Evolutionary conservation across 2,329 filamentous ascomycete genomes (phyloP).

Genomic region (Hirsutella thompsonii): DNA sequence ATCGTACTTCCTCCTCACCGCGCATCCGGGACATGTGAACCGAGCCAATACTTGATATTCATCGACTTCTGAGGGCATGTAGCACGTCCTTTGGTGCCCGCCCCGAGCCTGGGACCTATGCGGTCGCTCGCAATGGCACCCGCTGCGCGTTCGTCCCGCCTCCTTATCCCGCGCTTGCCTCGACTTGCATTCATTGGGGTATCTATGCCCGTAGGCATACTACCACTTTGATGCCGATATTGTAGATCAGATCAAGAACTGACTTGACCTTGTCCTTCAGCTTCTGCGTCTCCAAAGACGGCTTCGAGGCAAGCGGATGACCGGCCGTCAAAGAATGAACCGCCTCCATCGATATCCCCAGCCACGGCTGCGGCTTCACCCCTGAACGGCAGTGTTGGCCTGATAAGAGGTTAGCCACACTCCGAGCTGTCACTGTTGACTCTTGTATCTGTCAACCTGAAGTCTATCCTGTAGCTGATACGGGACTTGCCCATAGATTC

Average conservation of each 20-base stretch:
- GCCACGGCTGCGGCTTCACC: not conserved
- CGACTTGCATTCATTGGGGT: not conserved
- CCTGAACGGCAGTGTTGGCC: not conserved
- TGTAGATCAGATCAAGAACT: constrained; percentile 3
- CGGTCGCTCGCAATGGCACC: constrained; percentile 15
- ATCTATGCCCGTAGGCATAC: not conserved
- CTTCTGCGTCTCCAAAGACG: constrained; percentile 5
- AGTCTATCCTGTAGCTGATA: not conserved
- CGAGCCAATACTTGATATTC: not conserved
- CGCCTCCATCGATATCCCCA: not conserved
- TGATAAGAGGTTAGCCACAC: not conserved
- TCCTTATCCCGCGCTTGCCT: not conserved
- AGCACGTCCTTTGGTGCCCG: not conserved
- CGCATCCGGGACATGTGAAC: constrained; percentile 2
- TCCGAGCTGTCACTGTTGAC: not conserved
- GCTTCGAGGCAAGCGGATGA: not conserved
- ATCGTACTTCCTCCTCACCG: not conserved
- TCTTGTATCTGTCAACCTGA: not conserved
- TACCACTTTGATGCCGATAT: not conserved
- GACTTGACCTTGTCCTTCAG: constrained; percentile 7
- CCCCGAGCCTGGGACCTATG: constrained; percentile 5
- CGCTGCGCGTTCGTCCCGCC: constrained; percentile 12
- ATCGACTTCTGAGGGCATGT: constrained; percentile 6
- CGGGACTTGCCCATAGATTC: not conserved
- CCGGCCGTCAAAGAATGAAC: not conserved